Conservation (phyloP, 2,329 filamentous ascomycete genomes). For the Verticillium zaregamsianum region DNA sequence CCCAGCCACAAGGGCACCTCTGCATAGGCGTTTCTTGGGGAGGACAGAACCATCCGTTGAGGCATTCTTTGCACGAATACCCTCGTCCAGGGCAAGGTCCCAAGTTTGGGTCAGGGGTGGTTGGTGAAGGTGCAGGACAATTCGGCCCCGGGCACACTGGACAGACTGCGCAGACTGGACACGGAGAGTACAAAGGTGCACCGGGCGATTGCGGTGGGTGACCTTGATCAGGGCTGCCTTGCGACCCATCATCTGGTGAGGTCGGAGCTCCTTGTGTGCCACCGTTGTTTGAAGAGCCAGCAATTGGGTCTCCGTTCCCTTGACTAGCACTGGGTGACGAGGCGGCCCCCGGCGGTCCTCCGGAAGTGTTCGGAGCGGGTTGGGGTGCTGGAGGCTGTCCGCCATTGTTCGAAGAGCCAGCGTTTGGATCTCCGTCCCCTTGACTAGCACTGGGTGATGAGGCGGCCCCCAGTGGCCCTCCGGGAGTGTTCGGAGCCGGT, state of each 20-base stretch:
- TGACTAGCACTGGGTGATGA: neutral
- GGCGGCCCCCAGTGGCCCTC: neutral
- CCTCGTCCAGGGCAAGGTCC: constrained; percentile 20
- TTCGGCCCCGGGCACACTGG: constrained; percentile 11
- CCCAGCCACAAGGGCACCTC: constrained; percentile 20
- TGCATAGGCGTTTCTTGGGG: constrained; percentile 25
- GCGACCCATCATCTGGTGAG: neutral
- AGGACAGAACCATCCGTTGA: constrained; percentile 26
- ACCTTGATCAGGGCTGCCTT: neutral
- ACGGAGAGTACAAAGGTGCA: neutral
- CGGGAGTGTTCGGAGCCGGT: neutral
- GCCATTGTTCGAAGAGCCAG: neutral
- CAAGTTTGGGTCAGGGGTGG: constrained; percentile 1
- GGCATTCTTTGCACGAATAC: constrained; percentile 22
- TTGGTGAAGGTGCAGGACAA: neutral
- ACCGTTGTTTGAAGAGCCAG: neutral
- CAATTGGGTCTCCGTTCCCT: neutral
- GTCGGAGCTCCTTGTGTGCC: neutral
- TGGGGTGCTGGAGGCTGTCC: neutral
- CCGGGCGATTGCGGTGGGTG: neutral
- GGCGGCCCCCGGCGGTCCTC: neutral
- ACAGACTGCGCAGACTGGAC: constrained; percentile 11
- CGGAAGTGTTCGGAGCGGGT: neutral
- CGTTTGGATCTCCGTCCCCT: neutral
- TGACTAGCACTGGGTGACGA: neutral